These are phyloP conservation scores for Globisporangium mamillatum DNA, from an alignment of 352 stramenopile species.

Conservation along the genomic window DNA sequence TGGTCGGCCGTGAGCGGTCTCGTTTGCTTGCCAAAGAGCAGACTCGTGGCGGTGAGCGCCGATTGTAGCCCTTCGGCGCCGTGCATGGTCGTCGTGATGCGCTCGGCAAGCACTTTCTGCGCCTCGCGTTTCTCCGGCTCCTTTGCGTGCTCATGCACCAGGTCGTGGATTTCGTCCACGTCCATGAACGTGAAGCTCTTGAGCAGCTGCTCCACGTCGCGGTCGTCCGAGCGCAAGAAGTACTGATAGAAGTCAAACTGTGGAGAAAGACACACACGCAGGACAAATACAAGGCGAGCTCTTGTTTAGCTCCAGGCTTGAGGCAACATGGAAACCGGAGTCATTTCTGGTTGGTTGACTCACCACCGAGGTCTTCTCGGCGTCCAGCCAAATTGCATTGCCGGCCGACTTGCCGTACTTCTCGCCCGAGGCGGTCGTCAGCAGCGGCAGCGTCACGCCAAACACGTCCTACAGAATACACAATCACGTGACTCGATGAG, in stretches of 20 bases:
- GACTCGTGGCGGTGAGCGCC: conserved; percentile 55
- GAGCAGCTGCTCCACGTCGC: conserved; percentile 94
- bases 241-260: conserved; percentile 94
- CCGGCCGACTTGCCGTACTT: conserved; percentile 99
- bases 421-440: conserved; percentile 96
- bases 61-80: conserved; percentile 76
- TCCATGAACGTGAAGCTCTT: conserved; percentile 98
- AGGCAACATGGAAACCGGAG: neutral
- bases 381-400: conserved; percentile 98
- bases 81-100: conserved; percentile 93
- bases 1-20: conserved; percentile 60
- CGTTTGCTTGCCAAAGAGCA: conserved; percentile 68
- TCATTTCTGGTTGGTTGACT: conserved; percentile 32
- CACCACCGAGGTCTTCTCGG: conserved; percentile 92
- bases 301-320: neutral
- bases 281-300: neutral
- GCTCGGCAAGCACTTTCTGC: conserved; percentile 66
- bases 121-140: conserved; percentile 77
- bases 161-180: conserved; percentile 89
- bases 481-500: neutral
- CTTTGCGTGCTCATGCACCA: conserved; percentile 77
- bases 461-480: conserved; percentile 71
- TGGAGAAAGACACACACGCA: neutral
- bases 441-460: conserved; percentile 94
- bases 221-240: conserved; percentile 86